Conservation (phyloP, 169 alveolate genomes). For the Neospora caninum region DNA sequence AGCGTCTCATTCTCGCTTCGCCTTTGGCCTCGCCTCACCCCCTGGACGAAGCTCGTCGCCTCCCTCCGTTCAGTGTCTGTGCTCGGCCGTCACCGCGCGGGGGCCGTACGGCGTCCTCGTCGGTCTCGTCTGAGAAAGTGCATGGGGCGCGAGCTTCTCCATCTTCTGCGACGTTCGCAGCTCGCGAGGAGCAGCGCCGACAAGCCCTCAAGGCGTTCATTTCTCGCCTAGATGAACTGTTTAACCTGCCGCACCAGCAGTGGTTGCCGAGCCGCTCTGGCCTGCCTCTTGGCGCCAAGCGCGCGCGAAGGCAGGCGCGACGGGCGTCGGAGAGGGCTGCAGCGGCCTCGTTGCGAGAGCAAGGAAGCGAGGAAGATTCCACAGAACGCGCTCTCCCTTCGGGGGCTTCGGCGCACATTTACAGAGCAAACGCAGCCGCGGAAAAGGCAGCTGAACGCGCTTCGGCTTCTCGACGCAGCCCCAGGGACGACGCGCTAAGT, state of each 20-base stretch:
- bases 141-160: too few species aligned
- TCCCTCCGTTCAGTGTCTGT: background rate
- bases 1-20: background rate
- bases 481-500: background rate
- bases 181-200: constrained; percentile 3
- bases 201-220: background rate
- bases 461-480: background rate
- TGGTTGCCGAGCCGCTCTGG: constrained; percentile 1
- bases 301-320: background rate
- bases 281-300: constrained; percentile 21
- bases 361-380: background rate
- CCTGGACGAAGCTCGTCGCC: background rate
- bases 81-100: background rate
- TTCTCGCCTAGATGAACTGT: constrained; percentile 14
- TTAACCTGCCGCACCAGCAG: constrained; percentile 23
- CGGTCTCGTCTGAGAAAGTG: too few species aligned
- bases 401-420: too few species aligned
- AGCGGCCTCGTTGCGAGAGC: background rate
- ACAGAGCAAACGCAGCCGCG: background rate
- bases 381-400: background rate
- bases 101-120: too few species aligned
- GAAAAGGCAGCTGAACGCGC: background rate
- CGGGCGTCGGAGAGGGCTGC: background rate
- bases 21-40: background rate
- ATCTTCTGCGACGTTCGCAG: background rate